Conservation (phyloP, 2,329 filamentous ascomycete genomes). For the Massarina eburnea region DNA sequence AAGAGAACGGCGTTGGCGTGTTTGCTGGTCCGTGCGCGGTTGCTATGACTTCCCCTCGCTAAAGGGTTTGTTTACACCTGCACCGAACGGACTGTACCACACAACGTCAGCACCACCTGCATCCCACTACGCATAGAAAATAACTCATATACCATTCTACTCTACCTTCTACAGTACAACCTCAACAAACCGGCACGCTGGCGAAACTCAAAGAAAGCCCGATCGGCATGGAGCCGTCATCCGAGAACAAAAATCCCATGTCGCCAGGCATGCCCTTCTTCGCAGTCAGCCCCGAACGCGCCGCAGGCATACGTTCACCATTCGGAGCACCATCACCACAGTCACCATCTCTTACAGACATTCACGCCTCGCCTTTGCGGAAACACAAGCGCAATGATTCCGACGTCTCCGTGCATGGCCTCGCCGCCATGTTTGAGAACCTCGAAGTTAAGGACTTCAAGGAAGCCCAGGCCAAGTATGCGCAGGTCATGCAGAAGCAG, state of each 20-base stretch:
- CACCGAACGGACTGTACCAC: too few relatives aligned
- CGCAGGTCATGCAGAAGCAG: slow-evolving; percentile 47
- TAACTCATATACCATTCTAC: slow-evolving; percentile 6
- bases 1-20: too few relatives aligned
- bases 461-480: slow-evolving; percentile 47
- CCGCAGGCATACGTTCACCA: slow-evolving; percentile 51
- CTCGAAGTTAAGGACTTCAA: slow-evolving; percentile 58
- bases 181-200: slow-evolving; percentile 37
- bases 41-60: too few relatives aligned
- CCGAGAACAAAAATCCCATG: slow-evolving; percentile 53
- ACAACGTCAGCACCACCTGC: too few relatives aligned
- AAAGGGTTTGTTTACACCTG: too few relatives aligned
- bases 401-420: slow-evolving; percentile 43
- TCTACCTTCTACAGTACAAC: slow-evolving; percentile 4
- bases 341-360: slow-evolving; percentile 35
- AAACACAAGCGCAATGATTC: slow-evolving; percentile 40
- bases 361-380: slow-evolving; percentile 45
- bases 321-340: slow-evolving; percentile 27
- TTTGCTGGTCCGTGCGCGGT: too few relatives aligned
- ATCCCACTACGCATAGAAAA: slow-evolving; percentile 13
- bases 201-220: slow-evolving; percentile 41
- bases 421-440: slow-evolving; percentile 72
- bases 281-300: slow-evolving; percentile 64
- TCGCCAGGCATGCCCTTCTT: slow-evolving; percentile 62
- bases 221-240: slow-evolving; percentile 43